phyloP scores from a whole-genome alignment of 164 flowering plant genomes.

The Nelumbo lutea region DNA sequence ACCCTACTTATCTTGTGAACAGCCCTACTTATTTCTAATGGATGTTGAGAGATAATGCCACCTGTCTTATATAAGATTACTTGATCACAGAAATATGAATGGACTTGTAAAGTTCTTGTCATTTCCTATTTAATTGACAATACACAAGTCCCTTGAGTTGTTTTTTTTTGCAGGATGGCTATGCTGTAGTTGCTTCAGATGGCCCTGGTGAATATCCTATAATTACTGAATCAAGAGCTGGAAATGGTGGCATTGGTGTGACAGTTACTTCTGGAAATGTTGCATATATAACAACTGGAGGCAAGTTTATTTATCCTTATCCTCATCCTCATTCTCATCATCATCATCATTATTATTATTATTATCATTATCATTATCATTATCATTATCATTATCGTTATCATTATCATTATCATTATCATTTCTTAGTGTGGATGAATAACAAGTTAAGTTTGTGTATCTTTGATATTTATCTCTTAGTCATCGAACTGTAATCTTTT shows the following conservation, averaged over 20 bases:
- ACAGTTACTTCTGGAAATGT: slow-evolving; percentile 72
- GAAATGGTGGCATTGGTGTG: slow-evolving; percentile 84
- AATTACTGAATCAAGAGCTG: slow-evolving; percentile 87
- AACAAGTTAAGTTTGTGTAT: no score
- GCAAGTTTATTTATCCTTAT: slow-evolving; percentile 20
- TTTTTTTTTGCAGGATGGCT: slow-evolving; percentile 66
- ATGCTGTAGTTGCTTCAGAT: slow-evolving; percentile 92
- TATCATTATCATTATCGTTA: no score
- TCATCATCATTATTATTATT: no score
- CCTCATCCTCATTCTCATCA: background rate
- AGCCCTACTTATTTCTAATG: background rate
- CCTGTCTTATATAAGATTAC: no score
- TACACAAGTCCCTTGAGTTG: background rate
- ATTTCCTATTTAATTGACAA: background rate
- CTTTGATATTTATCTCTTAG: no score
- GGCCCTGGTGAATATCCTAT: slow-evolving; percentile 94
- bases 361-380: no score
- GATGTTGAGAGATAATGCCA: background rate
- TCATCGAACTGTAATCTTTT: no score
- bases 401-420: no score
- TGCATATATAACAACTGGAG: slow-evolving; percentile 97
- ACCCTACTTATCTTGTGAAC: background rate
- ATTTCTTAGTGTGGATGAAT: no score
- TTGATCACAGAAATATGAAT: no score
- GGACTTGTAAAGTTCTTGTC: no score